phyloP scores from a whole-genome alignment of 116 monocot species.

The Trichopus zeylanicus region DNA sequence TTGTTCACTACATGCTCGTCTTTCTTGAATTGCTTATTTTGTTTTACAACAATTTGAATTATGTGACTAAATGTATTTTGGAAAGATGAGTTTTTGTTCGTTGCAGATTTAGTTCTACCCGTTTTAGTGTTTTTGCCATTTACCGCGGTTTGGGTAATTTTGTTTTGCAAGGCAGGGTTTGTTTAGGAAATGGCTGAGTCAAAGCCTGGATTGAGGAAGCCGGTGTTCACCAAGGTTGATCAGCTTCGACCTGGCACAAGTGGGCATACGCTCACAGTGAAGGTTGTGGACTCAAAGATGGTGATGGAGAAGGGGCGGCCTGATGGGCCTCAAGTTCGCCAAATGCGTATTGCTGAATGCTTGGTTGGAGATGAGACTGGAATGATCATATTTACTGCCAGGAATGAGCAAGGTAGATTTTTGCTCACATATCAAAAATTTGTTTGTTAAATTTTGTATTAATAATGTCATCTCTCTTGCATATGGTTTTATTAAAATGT shows the following conservation, averaged over 20 bases:
- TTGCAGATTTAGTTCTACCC: too few relatives aligned
- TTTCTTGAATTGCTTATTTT: too few relatives aligned
- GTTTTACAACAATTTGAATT: too few relatives aligned
- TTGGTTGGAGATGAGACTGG: constrained; percentile 57
- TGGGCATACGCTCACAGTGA: constrained; percentile 67
- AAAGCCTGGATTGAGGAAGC: constrained; percentile 39
- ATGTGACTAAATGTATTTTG: too few relatives aligned
- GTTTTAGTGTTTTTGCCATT: too few relatives aligned
- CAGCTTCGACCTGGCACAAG: constrained; percentile 72
- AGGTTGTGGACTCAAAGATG: constrained; percentile 71
- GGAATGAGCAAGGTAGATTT: constrained; percentile 21
- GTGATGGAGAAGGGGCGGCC: constrained; percentile 48
- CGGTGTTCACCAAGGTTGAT: constrained; percentile 71
- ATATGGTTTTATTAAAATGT: too few relatives aligned
- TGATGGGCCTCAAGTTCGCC: constrained; percentile 37
- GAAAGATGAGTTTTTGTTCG: too few relatives aligned
- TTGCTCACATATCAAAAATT: neutral
- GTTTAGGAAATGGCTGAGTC: neutral
- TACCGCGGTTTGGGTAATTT: neutral
- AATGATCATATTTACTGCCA: constrained; percentile 50
- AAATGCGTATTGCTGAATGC: constrained; percentile 45
- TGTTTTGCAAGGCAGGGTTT: neutral
- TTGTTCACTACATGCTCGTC: too few relatives aligned
- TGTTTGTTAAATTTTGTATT: neutral
- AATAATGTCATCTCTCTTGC: neutral